phyloP scores from a whole-genome alignment of 805 yeast species.

The Candida anglica region DNA sequence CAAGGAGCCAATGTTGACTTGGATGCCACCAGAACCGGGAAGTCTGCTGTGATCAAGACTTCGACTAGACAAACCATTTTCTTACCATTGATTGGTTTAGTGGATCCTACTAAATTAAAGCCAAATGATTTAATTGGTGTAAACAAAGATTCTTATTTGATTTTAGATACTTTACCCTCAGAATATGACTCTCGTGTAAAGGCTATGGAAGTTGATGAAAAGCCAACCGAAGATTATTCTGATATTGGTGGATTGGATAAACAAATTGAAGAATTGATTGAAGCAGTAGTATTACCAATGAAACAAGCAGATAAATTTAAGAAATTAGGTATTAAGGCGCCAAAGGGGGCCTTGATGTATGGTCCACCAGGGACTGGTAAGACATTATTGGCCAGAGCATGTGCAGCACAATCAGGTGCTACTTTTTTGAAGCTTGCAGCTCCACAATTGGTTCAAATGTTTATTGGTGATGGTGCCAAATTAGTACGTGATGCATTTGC shows the following conservation, averaged over 20 bases:
- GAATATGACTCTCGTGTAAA: slow-evolving; percentile 97
- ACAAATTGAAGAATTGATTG: slow-evolving; percentile 96
- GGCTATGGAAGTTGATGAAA: slow-evolving; percentile 99
- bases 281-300: slow-evolving; percentile 98
- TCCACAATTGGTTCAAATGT: slow-evolving; percentile 45
- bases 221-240: slow-evolving; percentile 94
- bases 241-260: slow-evolving; percentile 98
- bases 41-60: slow-evolving; percentile 97
- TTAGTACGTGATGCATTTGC: slow-evolving; percentile 45
- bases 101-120: slow-evolving; percentile 83
- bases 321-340: slow-evolving; percentile 79
- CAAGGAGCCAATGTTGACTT: slow-evolving; percentile 95
- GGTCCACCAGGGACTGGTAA: slow-evolving; percentile 50
- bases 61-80: slow-evolving; percentile 97
- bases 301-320: slow-evolving; percentile 96
- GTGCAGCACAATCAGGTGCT: slow-evolving; percentile 46
- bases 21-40: slow-evolving; percentile 87
- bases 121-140: slow-evolving; percentile 99
- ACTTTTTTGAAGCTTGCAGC: slow-evolving; percentile 43
- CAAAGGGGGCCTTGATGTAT: slow-evolving; percentile 45
- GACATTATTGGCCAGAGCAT: slow-evolving; percentile 44
- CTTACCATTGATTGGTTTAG: slow-evolving; percentile 91
- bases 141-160: slow-evolving; percentile 91
- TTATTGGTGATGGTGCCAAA: slow-evolving; percentile 45
- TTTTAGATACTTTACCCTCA: slow-evolving; percentile 91